Evolutionary conservation across 805 yeast genomes (phyloP), one percentile per base, ranked within the genome.

Genomic region (Kodamaea kakaduensis): DNA sequence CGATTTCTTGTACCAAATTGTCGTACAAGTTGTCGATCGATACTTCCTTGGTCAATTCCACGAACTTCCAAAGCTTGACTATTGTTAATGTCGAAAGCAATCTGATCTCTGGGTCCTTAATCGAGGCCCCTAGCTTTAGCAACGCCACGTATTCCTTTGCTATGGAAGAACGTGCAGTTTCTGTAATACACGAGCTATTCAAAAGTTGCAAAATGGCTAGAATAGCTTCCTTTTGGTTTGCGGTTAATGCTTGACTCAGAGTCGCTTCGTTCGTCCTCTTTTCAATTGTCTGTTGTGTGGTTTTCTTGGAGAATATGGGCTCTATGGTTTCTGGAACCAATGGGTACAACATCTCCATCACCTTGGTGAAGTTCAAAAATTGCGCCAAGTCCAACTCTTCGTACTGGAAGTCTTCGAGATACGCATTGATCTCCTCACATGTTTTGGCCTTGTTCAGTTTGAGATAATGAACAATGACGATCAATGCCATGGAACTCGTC

Each of bases 11-110:
- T 14, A 30, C 21, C 19, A 34, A 17, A 12, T 13, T 34, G 24
- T 29, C 38, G 18, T 22, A 28, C 18, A 34, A 17, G 4, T 15
- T 19, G 13, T 36, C 34, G 3, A 44, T 33, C 1, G 25, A 31
- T n/a, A 46, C 23, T 9, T 31, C 35, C 14, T 25, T 36, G 14
- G 30, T 21, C 21, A 64, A 51, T 26, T 68, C 61, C 0, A 73
- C 54, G 37, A 70, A 64, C 33, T 70, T 69, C 84, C 84, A 78
- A 2, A 77, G 54, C 50, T 80, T 80, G 5, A 76, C 56, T n/a
- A 77, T 46, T 3, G 72, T 71, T 24, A 77, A 47, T 0, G 72
- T 61, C 0, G 78, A 58, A 9, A 66, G 47, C 6, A 64, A 34
- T 33, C 55, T 55, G n/a, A 60, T 44, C 14, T 52, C 49, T 0